phyloP scores from a whole-genome alignment of 2,329 filamentous ascomycete genomes.

The Phoma herbarum region DNA sequence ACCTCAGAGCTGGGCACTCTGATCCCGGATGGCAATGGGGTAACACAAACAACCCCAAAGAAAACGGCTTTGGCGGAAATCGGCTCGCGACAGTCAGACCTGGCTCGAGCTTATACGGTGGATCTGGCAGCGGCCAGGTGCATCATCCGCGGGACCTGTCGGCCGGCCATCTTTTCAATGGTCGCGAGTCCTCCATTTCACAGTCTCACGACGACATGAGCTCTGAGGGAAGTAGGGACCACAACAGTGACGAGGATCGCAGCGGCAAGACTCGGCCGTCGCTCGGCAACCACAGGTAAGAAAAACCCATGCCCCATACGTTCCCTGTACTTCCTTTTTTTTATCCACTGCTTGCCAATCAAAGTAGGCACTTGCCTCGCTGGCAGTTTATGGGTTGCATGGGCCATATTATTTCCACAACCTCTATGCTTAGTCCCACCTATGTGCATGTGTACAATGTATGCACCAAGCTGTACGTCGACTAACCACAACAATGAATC shows the following conservation, averaged over 20 bases:
- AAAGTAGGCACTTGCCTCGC: slow-evolving; percentile 8
- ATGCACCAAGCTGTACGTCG: slow-evolving; percentile 4
- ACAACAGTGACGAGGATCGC: slow-evolving; percentile 51
- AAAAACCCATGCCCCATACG: slow-evolving; percentile 13
- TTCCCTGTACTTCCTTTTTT: slow-evolving; percentile 11
- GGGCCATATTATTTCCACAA: slow-evolving; percentile 3
- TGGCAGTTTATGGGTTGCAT: slow-evolving; percentile 12
- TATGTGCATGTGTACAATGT: slow-evolving; percentile 16
- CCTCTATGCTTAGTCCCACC: slow-evolving; percentile 8
- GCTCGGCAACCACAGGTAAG: slow-evolving; percentile 56
- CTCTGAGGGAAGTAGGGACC: slow-evolving; percentile 42
- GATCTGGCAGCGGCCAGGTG: slow-evolving; percentile 30
- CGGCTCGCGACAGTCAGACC: slow-evolving; percentile 57
- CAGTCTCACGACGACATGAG: slow-evolving; percentile 49
- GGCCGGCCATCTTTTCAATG: slow-evolving; percentile 43
- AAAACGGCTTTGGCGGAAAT: slow-evolving; percentile 57
- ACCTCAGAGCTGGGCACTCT: slow-evolving; percentile 64
- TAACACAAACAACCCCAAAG: slow-evolving; percentile 64
- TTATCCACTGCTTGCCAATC: slow-evolving; percentile 14
- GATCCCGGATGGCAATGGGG: slow-evolving; percentile 71
- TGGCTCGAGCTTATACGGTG: slow-evolving; percentile 58
- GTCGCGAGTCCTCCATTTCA: slow-evolving; percentile 53
- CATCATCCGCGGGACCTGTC: slow-evolving; percentile 37
- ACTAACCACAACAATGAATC: slow-evolving; percentile 29
- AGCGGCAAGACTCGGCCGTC: slow-evolving; percentile 45